Base-by-base conservation (phyloP, 2,329 filamentous ascomycete species). In the Aciculosporium take region DNA sequence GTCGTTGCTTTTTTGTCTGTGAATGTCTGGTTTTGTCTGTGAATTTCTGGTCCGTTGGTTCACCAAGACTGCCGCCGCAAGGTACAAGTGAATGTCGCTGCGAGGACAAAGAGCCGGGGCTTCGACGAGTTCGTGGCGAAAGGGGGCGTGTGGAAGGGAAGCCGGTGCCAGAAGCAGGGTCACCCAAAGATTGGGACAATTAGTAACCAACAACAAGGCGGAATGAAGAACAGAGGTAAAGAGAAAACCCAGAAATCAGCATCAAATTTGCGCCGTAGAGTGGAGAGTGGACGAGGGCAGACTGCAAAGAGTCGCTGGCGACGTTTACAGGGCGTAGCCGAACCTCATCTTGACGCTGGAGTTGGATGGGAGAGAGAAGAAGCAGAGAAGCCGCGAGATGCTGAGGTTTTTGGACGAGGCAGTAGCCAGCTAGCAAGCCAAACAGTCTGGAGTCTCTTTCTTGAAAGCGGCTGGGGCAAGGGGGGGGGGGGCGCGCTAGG, bases 301-400 rank as follows among this genome's bases (percentile, higher is more conserved):
- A 73, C 69, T 71, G 65, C 65, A 52, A n/a, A 60, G 61, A 71
- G 69, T 69, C 68, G 69, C 65, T 66, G 64, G 62, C 51, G 56
- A 60, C 58, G 57, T 52, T 65, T 66, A 74, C 58, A 72, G 62
- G 62, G 60, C 61, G 56, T 54, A 66, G 59, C 65, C 66, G 66
- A 71, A 70, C 58, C 59, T 60, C 69, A 75, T 73, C 58, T 64
- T 65, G 64, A 61, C 60, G 54, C 57, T 66, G 56, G 51, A 62
- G 66, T 67, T 72, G 65, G 67, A 66, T 67, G 53, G 59, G 59
- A 53, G 61, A 61, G 61, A 60, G 48, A 48, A 52, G 50, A 55
- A 29, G 25, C n/a, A 38, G 38, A 51, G 31, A 29, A 10, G 28
- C 23, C 29, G 45, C 30, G 42, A 39, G 31, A 35, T 41, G 23